These are phyloP conservation scores for Coccomyxa sp. DNA, from an alignment of 139 green algal species.

Conservation along the genomic window DNA sequence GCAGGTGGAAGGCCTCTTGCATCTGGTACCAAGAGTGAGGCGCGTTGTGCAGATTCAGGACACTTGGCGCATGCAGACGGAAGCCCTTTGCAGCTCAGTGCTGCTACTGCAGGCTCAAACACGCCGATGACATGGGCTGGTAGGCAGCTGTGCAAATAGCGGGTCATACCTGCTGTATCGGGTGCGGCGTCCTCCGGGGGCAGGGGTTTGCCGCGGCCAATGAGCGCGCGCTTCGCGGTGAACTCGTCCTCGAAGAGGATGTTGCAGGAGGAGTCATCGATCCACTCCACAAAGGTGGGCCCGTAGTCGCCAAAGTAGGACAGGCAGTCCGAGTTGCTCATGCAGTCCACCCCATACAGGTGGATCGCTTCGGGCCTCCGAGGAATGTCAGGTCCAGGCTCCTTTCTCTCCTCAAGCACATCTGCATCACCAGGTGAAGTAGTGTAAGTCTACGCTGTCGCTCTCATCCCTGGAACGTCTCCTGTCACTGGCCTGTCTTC, in stretches of 20 bases:
- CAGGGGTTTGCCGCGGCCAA: slow-evolving; percentile 51
- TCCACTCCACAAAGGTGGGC: slow-evolving; percentile 82
- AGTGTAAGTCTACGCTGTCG: no score
- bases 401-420: slow-evolving; percentile 48
- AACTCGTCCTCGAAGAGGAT: slow-evolving; percentile 64
- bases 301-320: slow-evolving; percentile 65
- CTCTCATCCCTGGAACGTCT: no score
- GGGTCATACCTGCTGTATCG: slow-evolving; percentile 20
- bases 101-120: no score
- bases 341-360: slow-evolving; percentile 85
- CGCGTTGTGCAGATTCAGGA: no score
- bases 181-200: slow-evolving; percentile 40
- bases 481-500: no score
- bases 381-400: slow-evolving; percentile 32
- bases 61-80: no score
- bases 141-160: no score
- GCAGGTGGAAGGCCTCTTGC: no score
- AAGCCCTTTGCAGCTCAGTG: no score
- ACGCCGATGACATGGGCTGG: no score
- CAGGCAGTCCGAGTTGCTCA: slow-evolving; percentile 58
- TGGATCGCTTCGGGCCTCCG: slow-evolving; percentile 59
- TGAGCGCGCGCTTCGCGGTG: slow-evolving; percentile 59
- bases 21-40: no score
- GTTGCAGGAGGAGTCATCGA: slow-evolving; percentile 82
- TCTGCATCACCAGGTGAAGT: slow-evolving; percentile 24